Evolutionary conservation across 345 rosid genomes (phyloP).

Genomic region (Melaleuca quinquenervia): DNA sequence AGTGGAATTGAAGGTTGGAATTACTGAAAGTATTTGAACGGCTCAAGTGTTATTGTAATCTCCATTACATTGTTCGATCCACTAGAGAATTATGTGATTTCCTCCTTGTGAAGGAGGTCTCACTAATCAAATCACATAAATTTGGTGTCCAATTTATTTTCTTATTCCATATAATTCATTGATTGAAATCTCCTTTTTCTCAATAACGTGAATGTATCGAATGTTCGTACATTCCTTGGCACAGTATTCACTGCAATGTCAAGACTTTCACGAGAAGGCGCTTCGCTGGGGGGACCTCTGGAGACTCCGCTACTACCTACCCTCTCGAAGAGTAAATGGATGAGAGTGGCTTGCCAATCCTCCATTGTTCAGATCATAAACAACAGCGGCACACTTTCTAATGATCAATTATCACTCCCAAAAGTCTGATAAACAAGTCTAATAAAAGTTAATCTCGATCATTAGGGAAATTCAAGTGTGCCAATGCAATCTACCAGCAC

Average conservation of each 20-base stretch:
- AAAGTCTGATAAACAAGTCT: not conserved
- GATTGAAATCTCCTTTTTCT: no score
- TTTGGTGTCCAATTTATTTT: no score
- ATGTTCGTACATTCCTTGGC: constrained; percentile 13
- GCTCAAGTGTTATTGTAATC: not conserved
- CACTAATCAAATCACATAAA: no score
- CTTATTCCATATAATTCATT: no score
- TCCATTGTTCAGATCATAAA: constrained; percentile 32
- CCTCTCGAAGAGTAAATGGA: constrained; percentile 36
- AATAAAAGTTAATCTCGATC: not conserved
- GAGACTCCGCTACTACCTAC: constrained; percentile 53
- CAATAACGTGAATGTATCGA: constrained; percentile 42
- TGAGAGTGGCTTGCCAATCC: constrained; percentile 73
- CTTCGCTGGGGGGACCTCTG: constrained; percentile 75
- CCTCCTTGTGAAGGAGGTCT: not conserved
- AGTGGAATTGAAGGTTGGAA: not conserved
- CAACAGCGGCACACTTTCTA: not conserved
- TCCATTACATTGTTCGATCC: no score
- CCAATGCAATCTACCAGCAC: not conserved
- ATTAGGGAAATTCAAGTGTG: not conserved
- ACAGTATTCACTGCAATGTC: constrained; percentile 48
- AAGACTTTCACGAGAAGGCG: constrained; percentile 45
- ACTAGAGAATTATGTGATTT: not conserved
- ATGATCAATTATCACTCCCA: not conserved
- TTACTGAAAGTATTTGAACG: not conserved